A percentile compares a stretch with the other conserved stretches of the same genome.
These are phyloP conservation scores for Cubamyces sp. DNA, from an alignment of 768 basidiomycete species.

Conservation along the genomic window DNA sequence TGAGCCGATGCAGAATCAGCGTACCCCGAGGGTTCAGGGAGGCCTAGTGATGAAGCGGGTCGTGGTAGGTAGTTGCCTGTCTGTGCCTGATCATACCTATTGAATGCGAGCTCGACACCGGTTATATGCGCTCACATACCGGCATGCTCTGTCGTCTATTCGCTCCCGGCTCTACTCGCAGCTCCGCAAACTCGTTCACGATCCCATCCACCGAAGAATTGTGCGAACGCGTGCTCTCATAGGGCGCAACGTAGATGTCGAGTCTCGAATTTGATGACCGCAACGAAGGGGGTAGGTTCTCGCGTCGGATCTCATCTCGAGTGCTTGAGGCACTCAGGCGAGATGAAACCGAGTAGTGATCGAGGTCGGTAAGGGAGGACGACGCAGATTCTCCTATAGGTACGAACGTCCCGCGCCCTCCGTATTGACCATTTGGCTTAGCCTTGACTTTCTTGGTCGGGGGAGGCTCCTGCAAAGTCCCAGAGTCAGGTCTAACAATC, in stretches of 20 bases:
- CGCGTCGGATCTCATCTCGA: constrained; percentile 41
- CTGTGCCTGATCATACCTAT: not conserved
- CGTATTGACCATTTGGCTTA: constrained; percentile 63
- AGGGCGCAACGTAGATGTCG: constrained; percentile 75
- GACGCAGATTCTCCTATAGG: constrained; percentile 41
- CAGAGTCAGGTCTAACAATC: not conserved
- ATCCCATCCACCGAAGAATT: constrained; percentile 50
- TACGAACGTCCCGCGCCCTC: constrained; percentile 77
- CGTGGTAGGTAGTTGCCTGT: constrained; percentile 20
- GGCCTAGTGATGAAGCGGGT: constrained; percentile 38
- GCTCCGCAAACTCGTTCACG: constrained; percentile 67
- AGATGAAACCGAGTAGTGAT: constrained; percentile 15
- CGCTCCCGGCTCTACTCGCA: constrained; percentile 48
- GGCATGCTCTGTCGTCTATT: constrained; percentile 30
- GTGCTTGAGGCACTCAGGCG: constrained; percentile 28
- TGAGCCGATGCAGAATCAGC: constrained; percentile 29
- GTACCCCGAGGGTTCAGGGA: constrained; percentile 27
- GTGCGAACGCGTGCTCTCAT: constrained; percentile 55
- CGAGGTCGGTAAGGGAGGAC: constrained; percentile 29
- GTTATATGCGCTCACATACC: constrained; percentile 18
- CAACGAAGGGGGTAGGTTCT: constrained; percentile 63
- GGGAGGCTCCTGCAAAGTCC: constrained; percentile 62
- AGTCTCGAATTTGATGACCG: constrained; percentile 64
- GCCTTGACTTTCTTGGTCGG: constrained; percentile 68
- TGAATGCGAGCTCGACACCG: not conserved